Evolutionary conservation across 1,139 yeast species (phyloP).

Genomic region (Protomyces arabidopsidicola): DNA sequence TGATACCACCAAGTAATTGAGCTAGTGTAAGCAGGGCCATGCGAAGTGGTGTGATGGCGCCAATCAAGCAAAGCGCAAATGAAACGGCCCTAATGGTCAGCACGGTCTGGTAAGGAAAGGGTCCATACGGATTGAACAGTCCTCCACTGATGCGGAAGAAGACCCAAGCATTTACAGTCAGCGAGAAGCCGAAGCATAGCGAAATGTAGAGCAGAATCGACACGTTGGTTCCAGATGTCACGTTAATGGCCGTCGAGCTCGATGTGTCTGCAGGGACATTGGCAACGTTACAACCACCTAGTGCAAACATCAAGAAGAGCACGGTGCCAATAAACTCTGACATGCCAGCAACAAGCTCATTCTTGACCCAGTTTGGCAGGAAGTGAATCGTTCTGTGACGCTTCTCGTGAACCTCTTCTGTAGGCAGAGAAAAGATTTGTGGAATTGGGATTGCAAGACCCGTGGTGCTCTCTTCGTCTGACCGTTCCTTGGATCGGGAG

Average conservation of each 20-base stretch:
- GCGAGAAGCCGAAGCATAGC: constrained; percentile 82
- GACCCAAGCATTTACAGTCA: constrained; percentile 68
- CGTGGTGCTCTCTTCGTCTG: neutral
- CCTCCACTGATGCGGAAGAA: constrained; percentile 84
- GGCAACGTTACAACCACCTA: constrained; percentile 78
- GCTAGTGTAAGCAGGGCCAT: constrained; percentile 61
- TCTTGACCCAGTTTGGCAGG: constrained; percentile 40
- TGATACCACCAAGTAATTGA: constrained; percentile 81
- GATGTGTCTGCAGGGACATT: constrained; percentile 44
- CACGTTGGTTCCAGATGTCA: constrained; percentile 45
- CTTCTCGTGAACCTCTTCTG: neutral
- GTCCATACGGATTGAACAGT: constrained; percentile 75
- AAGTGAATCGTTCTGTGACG: constrained; percentile 5
- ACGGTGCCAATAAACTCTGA: constrained; percentile 85
- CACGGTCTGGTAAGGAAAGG: neutral
- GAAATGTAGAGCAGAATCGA: constrained; percentile 71
- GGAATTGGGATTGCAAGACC: neutral
- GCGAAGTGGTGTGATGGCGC: constrained; percentile 70
- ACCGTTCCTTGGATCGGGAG: neutral
- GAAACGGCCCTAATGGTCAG: constrained; percentile 49
- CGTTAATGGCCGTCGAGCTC: constrained; percentile 2
- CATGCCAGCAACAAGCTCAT: constrained; percentile 51
- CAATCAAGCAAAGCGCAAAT: constrained; percentile 60
- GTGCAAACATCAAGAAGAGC: constrained; percentile 76
- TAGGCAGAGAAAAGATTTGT: neutral